A percentile compares a stretch with the other conserved stretches of the same genome.
phyloP scores from a whole-genome alignment of 257 asterid species.

The Gynochthodes officinalis region DNA sequence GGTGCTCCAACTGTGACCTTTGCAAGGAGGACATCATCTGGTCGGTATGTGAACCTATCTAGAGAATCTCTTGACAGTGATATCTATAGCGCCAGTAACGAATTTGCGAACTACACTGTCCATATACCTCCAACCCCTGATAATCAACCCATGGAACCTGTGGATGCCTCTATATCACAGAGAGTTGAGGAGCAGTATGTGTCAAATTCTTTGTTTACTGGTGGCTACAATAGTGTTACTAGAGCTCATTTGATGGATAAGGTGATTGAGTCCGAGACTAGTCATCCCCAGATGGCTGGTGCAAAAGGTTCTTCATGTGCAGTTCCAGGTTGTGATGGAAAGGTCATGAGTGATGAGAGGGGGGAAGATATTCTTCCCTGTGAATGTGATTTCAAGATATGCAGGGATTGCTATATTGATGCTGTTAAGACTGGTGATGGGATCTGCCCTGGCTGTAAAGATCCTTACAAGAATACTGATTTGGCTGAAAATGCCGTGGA shows the following conservation, averaged over 20 bases:
- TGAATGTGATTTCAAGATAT: conserved; percentile 87
- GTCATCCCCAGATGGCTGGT: conserved; percentile 94
- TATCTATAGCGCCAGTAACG: conserved; percentile 46
- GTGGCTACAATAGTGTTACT: conserved; percentile 78
- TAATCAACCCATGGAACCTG: conserved; percentile 72
- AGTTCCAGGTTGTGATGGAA: conserved; percentile 79
- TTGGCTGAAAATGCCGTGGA: conserved; percentile 39
- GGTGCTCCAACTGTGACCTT: conserved; percentile 60
- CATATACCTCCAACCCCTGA: conserved; percentile 95
- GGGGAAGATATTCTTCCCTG: conserved; percentile 84
- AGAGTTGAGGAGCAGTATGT: conserved; percentile 92
- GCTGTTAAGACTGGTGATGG: conserved; percentile 75
- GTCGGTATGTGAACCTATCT: conserved; percentile 80
- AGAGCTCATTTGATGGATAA: conserved; percentile 96
- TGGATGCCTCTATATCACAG: conserved; percentile 67
- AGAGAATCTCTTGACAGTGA: conserved; percentile 94
- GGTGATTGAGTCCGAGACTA: conserved; percentile 82
- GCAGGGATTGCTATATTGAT: conserved; percentile 72
- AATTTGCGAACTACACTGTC: conserved; percentile 68
- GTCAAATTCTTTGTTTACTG: conserved; percentile 78
- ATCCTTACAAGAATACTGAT: conserved; percentile 65
- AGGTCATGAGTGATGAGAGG: conserved; percentile 79
- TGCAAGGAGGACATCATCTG: conserved; percentile 72
- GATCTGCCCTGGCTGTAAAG: conserved; percentile 90
- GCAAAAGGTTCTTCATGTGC: conserved; percentile 81